Conservation (phyloP, 106 monocot species). For the Vanilla planifolia region DNA sequence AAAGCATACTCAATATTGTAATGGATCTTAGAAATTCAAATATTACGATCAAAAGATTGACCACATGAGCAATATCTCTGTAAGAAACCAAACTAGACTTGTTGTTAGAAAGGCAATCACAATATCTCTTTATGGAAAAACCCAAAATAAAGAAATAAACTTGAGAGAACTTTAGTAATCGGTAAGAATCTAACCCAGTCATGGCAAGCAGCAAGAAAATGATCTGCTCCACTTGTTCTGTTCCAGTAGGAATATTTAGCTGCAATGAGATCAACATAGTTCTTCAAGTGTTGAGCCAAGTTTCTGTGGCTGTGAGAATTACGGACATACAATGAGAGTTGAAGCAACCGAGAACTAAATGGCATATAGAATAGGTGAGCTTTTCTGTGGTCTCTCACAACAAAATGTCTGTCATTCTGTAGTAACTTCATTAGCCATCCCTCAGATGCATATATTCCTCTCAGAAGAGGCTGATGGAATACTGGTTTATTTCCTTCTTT, state of each 20-base stretch:
- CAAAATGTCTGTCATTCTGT: constrained; percentile 31
- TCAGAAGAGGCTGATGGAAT: constrained; percentile 48
- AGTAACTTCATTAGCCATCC: constrained; percentile 75
- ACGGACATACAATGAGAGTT: constrained; percentile 32
- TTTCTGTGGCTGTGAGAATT: constrained; percentile 32
- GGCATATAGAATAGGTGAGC: constrained; percentile 67
- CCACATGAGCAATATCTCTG: too few species aligned
- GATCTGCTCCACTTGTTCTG: constrained; percentile 49
- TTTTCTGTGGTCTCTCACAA: constrained; percentile 34
- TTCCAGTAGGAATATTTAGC: constrained; percentile 67
- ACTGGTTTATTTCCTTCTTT: constrained; percentile 49
- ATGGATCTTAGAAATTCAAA: too few species aligned
- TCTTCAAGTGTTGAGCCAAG: constrained; percentile 20
- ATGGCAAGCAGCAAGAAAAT: constrained; percentile 63
- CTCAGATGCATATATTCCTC: constrained; percentile 69
- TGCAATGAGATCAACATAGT: constrained; percentile 35
- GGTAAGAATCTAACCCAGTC: constrained; percentile 45
- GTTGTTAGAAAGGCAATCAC: too few species aligned
- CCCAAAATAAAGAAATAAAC: not conserved
- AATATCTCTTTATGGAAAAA: too few species aligned
- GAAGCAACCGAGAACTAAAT: constrained; percentile 43
- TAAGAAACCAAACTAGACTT: too few species aligned
- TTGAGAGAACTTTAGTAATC: not conserved
- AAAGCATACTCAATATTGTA: too few species aligned
- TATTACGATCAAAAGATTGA: too few species aligned